Evolutionary conservation across 768 basidiomycete species (phyloP).

Genomic region (Wakefieldia striispora): DNA sequence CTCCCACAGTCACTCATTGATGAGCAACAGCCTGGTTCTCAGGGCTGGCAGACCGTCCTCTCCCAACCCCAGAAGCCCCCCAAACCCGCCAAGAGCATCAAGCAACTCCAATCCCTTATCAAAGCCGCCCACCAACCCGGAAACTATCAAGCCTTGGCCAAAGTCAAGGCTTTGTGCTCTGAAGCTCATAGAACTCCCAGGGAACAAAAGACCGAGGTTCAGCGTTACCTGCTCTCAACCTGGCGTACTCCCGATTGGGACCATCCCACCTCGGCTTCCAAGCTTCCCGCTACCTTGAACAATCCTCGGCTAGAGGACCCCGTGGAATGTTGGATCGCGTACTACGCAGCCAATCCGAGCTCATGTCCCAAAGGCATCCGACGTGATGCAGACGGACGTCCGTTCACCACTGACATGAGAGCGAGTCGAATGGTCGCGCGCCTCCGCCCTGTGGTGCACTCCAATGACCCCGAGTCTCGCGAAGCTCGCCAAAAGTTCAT

Average conservation of each 20-base stretch:
- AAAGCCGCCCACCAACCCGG: conserved; percentile 42
- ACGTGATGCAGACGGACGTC: conserved; percentile 36
- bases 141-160: conserved; percentile 39
- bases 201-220: conserved; percentile 45
- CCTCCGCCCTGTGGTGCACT: conserved; percentile 40
- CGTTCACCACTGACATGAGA: conserved; percentile 41
- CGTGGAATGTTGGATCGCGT: conserved; percentile 45
- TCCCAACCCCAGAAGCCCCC: conserved; percentile 12
- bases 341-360: conserved; percentile 41
- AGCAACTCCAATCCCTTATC: conserved; percentile 43
- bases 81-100: conserved; percentile 36
- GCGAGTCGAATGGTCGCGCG: conserved; percentile 49
- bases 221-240: conserved; percentile 40
- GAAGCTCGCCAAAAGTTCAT: conserved; percentile 41
- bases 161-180: conserved; percentile 44
- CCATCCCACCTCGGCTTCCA: conserved; percentile 19
- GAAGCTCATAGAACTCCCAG: conserved; percentile 44
- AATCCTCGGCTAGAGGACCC: conserved; percentile 49
- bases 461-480: conserved; percentile 32
- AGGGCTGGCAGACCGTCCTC: conserved; percentile 24
- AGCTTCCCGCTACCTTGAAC: conserved; percentile 26
- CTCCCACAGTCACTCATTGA: conserved; percentile 24
- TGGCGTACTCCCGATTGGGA: conserved; percentile 44
- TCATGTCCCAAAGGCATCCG: conserved; percentile 51
- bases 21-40: conserved; percentile 11